Evolutionary conservation across 768 basidiomycete genomes (phyloP).

Genomic region (Galerina sulciceps): DNA sequence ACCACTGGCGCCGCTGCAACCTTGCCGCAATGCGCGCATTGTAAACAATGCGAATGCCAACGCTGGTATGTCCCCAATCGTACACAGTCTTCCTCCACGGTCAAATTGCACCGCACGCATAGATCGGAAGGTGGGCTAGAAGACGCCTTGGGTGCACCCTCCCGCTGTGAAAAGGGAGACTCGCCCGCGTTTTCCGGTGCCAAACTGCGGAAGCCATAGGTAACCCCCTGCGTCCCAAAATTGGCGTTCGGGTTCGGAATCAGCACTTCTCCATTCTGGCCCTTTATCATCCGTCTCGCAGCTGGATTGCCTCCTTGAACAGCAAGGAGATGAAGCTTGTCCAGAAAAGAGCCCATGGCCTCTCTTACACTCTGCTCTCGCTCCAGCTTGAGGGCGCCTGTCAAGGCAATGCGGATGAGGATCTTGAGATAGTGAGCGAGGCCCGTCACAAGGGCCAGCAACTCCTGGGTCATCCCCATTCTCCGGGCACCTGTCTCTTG

Average conservation of each 20-base stretch:
- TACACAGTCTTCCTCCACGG: constrained; percentile 97
- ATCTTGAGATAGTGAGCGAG: constrained; percentile 99
- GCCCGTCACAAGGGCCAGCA: constrained; percentile 97
- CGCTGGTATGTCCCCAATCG: constrained; percentile 94
- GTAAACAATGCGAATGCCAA: constrained; percentile 96
- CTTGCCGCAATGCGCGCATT: constrained; percentile 81
- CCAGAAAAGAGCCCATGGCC: constrained; percentile 89
- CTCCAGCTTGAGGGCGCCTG: constrained; percentile 94
- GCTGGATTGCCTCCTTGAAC: constrained; percentile 83
- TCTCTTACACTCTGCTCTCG: constrained; percentile 82
- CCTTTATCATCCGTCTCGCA: constrained; percentile 76
- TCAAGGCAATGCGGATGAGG: constrained; percentile 95
- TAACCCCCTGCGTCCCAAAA: constrained; percentile 82
- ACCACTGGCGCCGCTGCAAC: constrained; percentile 64
- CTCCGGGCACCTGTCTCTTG: constrained; percentile 89
- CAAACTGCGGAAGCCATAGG: constrained; percentile 91
- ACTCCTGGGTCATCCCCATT: constrained; percentile 96
- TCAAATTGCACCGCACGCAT: constrained; percentile 85
- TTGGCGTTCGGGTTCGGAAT: constrained; percentile 51
- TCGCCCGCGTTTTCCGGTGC: constrained; percentile 92
- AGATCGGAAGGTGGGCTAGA: constrained; percentile 88
- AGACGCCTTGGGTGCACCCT: constrained; percentile 54
- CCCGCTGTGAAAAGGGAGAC: constrained; percentile 69
- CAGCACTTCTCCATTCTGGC: constrained; percentile 68
- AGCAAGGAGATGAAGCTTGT: constrained; percentile 90